These are phyloP conservation scores for Aureococcus anophagefferens DNA, from an alignment of 108 stramenopile genomes.

Conservation along the genomic window DNA sequence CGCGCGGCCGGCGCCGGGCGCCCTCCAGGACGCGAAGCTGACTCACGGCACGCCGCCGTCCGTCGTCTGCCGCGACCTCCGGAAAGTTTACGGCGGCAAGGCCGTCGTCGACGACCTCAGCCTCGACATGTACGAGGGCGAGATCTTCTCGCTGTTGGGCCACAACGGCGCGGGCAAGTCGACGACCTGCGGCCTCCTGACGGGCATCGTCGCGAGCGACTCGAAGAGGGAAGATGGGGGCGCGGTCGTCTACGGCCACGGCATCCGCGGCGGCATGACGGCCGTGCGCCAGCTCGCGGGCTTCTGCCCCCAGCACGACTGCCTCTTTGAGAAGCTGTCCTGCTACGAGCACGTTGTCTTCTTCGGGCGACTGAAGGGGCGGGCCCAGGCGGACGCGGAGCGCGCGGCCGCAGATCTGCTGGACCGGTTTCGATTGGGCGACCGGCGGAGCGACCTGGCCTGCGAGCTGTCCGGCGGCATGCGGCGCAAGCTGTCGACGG, in stretches of 20 bases:
- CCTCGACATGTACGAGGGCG: slow-evolving; percentile 50
- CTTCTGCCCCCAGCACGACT: slow-evolving; percentile 22
- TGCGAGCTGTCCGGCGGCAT: too few species aligned
- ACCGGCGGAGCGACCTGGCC: not conserved
- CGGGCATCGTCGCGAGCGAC: slow-evolving; percentile 58
- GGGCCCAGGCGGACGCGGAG: slow-evolving; percentile 39
- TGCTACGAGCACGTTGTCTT: slow-evolving; percentile 76
- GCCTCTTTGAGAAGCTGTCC: slow-evolving; percentile 32
- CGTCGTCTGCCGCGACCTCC: not conserved
- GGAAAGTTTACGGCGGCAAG: slow-evolving; percentile 74
- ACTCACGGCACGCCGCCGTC: not conserved
- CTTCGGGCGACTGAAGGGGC: slow-evolving; percentile 68
- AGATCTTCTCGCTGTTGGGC: slow-evolving; percentile 29
- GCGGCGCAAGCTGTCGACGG: slow-evolving; percentile 60
- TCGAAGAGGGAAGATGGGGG: too few species aligned
- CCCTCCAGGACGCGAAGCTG: not conserved
- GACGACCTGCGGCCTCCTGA: slow-evolving; percentile 25
- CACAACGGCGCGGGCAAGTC: slow-evolving; percentile 29
- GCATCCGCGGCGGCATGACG: slow-evolving; percentile 50
- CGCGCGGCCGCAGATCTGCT: slow-evolving; percentile 34
- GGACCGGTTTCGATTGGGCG: not conserved
- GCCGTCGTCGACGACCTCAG: slow-evolving; percentile 76
- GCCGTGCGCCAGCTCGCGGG: slow-evolving; percentile 45
- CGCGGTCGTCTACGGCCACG: too few species aligned
- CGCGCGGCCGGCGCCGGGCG: too few species aligned